Conservation (phyloP, 495 filamentous ascomycete species). For the Aspergillus ostianus region DNA sequence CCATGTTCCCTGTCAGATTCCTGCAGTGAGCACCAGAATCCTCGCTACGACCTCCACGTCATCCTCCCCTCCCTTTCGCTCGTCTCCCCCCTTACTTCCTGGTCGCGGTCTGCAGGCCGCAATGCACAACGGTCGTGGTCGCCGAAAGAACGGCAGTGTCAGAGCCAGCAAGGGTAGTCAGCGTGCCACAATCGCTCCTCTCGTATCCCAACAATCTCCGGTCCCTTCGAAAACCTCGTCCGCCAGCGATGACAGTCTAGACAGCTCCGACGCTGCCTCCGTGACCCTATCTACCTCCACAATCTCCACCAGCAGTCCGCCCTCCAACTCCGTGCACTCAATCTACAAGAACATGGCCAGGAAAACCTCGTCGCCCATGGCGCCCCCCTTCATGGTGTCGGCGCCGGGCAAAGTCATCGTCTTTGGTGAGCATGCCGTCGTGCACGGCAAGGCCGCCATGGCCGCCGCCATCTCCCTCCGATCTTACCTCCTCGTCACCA, state of each 20-base stretch:
- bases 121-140: slow-evolving; percentile 21
- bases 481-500: slow-evolving; percentile 91
- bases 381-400: slow-evolving; percentile 95
- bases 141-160: slow-evolving; percentile 24
- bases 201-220: slow-evolving; percentile 19
- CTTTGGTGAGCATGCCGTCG: slow-evolving; percentile 94
- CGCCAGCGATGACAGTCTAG: slow-evolving; percentile 22
- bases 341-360: slow-evolving; percentile 30
- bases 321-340: slow-evolving; percentile 25
- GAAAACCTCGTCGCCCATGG: slow-evolving; percentile 52
- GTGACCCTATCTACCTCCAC: slow-evolving; percentile 18
- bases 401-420: slow-evolving; percentile 97
- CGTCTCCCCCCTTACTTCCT: neutral
- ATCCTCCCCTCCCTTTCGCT: neutral
- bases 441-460: slow-evolving; percentile 93
- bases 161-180: slow-evolving; percentile 14
- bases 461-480: slow-evolving; percentile 91
- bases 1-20: neutral
- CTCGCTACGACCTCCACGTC: neutral
- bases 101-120: slow-evolving; percentile 2
- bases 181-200: slow-evolving; percentile 25
- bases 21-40: neutral
- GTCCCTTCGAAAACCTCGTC: slow-evolving; percentile 14
- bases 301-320: slow-evolving; percentile 21
- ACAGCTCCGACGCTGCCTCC: slow-evolving; percentile 20